Conservation (phyloP, 2,329 filamentous ascomycete species). For the Atkinsonella texensis region DNA sequence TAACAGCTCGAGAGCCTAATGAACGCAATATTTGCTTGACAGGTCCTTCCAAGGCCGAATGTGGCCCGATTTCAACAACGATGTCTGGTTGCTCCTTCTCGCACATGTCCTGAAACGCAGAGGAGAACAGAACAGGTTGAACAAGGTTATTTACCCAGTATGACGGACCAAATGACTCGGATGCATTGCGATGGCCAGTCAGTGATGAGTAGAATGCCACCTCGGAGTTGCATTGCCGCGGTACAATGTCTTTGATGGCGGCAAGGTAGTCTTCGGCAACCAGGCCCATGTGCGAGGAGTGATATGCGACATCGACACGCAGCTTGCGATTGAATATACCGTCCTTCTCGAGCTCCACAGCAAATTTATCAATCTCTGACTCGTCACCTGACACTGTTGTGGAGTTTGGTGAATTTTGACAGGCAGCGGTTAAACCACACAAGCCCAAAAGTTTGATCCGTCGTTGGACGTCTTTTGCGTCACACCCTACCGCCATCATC, state of each 20-base stretch:
- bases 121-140: constrained; percentile 30
- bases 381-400: constrained; percentile 39
- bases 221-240: constrained; percentile 14
- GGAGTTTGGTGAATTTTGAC: constrained; percentile 40
- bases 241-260: constrained; percentile 14
- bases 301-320: constrained; percentile 39
- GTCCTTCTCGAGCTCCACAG: constrained; percentile 23
- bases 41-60: constrained; percentile 36
- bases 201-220: constrained; percentile 35
- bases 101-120: constrained; percentile 18
- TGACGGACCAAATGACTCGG: constrained; percentile 21
- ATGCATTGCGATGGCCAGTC: constrained; percentile 24
- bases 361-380: constrained; percentile 29
- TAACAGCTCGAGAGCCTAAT: constrained; percentile 26
- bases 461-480: constrained; percentile 27
- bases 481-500: constrained; percentile 44
- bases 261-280: constrained; percentile 36
- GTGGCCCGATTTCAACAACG: constrained; percentile 35
- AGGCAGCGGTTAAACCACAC: constrained; percentile 19
- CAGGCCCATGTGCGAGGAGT: constrained; percentile 41
- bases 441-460: constrained; percentile 19
- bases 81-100: constrained; percentile 14
- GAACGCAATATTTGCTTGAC: constrained; percentile 38
- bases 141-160: constrained; percentile 37
- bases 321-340: constrained; percentile 35